Evolutionary conservation across 2,329 filamentous ascomycete genomes (phyloP).

Genomic region (Sclerotinia sclerotiorum): DNA sequence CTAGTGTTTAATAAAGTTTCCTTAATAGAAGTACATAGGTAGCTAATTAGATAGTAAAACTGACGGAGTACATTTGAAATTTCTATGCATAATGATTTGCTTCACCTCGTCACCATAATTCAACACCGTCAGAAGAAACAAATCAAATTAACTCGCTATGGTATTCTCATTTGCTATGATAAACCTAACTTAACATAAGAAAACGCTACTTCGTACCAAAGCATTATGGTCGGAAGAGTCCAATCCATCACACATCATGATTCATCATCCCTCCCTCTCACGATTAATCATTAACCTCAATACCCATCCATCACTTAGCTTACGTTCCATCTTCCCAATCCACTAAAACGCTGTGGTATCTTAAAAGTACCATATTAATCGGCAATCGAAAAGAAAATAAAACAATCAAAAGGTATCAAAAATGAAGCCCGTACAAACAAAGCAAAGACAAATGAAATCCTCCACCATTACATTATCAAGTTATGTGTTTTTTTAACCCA

Average conservation of each 20-base stretch:
- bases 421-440: slow-evolving; percentile 6
- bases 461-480: slow-evolving; percentile 7
- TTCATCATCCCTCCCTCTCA: slow-evolving; percentile 8
- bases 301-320: neutral
- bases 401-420: slow-evolving; percentile 9
- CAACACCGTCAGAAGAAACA: neutral
- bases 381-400: slow-evolving; percentile 14
- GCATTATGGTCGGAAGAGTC: neutral
- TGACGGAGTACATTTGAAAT: no score
- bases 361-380: slow-evolving; percentile 1
- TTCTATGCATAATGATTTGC: no score
- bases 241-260: slow-evolving; percentile 12
- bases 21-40: no score
- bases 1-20: no score
- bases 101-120: no score
- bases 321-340: neutral
- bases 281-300: neutral
- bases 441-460: slow-evolving; percentile 19
- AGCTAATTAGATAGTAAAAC: no score
- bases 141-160: neutral
- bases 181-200: neutral
- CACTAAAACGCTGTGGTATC: slow-evolving; percentile 11
- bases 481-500: slow-evolving; percentile 7
- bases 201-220: slow-evolving; percentile 2
- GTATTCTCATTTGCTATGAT: slow-evolving; percentile 1